Percentiles rank a stretch among this genome's conserved stretches.
Evolutionary conservation across 306 rosid genomes (phyloP).

Genomic region (Rosa multiflora): DNA sequence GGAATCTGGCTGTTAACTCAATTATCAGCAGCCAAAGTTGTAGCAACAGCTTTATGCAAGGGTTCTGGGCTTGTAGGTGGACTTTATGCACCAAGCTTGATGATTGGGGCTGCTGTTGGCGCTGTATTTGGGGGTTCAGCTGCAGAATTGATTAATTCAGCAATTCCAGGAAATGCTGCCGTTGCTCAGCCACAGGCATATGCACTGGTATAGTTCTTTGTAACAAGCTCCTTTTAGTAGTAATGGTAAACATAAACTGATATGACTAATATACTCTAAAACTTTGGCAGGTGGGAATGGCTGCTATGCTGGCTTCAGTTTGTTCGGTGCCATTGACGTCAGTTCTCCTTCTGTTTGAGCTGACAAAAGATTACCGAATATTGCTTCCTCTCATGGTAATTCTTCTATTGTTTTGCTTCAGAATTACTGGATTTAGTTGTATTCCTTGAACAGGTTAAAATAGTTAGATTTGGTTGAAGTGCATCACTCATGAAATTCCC

Average conservation of each 20-base stretch:
- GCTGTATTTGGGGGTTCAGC: slow-evolving; percentile 98
- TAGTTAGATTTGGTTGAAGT: neutral
- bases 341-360: slow-evolving; percentile 95
- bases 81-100: slow-evolving; percentile 98
- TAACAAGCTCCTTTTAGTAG: neutral
- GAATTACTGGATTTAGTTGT: neutral
- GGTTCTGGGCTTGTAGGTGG: slow-evolving; percentile 99
- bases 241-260: neutral
- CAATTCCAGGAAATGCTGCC: slow-evolving; percentile 97
- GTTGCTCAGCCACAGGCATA: slow-evolving; percentile 98
- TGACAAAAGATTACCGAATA: slow-evolving; percentile 94
- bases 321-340: slow-evolving; percentile 98
- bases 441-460: neutral
- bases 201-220: slow-evolving; percentile 66
- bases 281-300: slow-evolving; percentile 93
- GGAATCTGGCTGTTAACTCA: slow-evolving; percentile 97
- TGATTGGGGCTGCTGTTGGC: slow-evolving; percentile 99
- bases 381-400: slow-evolving; percentile 98
- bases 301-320: slow-evolving; percentile 95
- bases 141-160: slow-evolving; percentile 78
- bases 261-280: slow-evolving; percentile 16
- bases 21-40: slow-evolving; percentile 77
- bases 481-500: slow-evolving; percentile 5
- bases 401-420: slow-evolving; percentile 23
- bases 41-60: slow-evolving; percentile 96